Percentiles rank a stretch among this genome's conserved stretches.
These are phyloP conservation scores for Emergomyces orientalis DNA, from an alignment of 2,329 filamentous ascomycete species.

Conservation along the genomic window DNA sequence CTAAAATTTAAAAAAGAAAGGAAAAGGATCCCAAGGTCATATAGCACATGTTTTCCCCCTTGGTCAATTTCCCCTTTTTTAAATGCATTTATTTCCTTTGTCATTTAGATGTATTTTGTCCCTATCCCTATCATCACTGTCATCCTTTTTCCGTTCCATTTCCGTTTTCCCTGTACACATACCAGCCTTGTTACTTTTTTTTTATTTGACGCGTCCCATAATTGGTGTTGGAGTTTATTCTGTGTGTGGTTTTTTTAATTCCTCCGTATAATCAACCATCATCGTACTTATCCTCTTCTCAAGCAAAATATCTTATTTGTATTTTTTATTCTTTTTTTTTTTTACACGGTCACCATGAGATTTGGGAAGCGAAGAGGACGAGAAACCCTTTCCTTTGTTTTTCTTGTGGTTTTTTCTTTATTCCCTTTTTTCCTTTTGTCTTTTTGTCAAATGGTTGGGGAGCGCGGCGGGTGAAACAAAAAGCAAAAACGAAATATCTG, in stretches of 20 bases:
- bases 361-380: neutral
- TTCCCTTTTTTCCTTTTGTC: neutral
- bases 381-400: neutral
- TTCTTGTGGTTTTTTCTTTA: neutral
- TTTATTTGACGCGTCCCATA: slow-evolving; percentile 11
- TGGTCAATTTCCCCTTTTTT: slow-evolving; percentile 2
- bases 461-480: neutral
- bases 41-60: neutral
- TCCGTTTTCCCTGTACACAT: slow-evolving; percentile 22
- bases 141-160: slow-evolving; percentile 14
- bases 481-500: neutral
- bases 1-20: neutral
- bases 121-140: no score
- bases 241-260: neutral
- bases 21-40: neutral
- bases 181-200: slow-evolving; percentile 15
- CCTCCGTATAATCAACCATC: neutral
- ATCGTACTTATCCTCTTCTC: neutral
- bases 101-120: slow-evolving; percentile 16
- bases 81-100: slow-evolving; percentile 17
- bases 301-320: neutral
- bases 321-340: no score
- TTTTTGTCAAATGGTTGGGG: neutral
- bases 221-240: slow-evolving; percentile 19
- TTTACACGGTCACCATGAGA: neutral